A percentile compares a stretch with the other conserved stretches of the same genome.
Evolutionary conservation across 768 basidiomycete species (phyloP).

Genomic region (Candolleomyces aberdarensis): DNA sequence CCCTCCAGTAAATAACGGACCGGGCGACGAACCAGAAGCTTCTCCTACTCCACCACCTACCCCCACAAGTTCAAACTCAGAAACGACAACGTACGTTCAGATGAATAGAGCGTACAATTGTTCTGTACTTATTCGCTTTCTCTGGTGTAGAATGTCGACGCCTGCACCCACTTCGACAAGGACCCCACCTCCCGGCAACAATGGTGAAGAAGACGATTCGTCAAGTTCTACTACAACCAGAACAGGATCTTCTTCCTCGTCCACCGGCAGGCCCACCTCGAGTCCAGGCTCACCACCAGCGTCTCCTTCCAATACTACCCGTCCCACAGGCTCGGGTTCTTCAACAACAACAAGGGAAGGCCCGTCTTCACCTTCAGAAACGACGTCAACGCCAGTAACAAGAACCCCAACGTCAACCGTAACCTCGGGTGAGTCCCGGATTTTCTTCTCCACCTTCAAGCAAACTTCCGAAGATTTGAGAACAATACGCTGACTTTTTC

Average conservation of each 20-base stretch:
- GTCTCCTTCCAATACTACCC: background rate
- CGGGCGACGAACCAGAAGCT: background rate
- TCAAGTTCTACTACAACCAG: background rate
- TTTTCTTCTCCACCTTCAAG: background rate
- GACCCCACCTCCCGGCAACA: background rate
- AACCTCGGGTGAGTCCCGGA: slow-evolving; percentile 13
- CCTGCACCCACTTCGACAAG: background rate
- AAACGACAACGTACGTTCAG: background rate
- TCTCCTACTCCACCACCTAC: background rate
- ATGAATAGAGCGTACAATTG: background rate
- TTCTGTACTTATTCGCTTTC: background rate
- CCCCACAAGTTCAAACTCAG: background rate
- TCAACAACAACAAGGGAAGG: background rate
- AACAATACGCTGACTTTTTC: background rate
- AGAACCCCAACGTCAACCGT: background rate
- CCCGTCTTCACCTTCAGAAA: background rate
- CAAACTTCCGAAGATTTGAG: background rate
- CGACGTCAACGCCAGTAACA: background rate
- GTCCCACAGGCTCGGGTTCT: background rate
- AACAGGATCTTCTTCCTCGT: background rate
- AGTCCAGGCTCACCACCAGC: background rate
- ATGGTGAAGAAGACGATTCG: background rate
- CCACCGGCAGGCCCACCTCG: background rate
- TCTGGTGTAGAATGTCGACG: background rate
- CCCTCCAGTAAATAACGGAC: background rate